Base-by-base conservation (phyloP, 805 yeast species). In the Ogataea pini region DNA sequence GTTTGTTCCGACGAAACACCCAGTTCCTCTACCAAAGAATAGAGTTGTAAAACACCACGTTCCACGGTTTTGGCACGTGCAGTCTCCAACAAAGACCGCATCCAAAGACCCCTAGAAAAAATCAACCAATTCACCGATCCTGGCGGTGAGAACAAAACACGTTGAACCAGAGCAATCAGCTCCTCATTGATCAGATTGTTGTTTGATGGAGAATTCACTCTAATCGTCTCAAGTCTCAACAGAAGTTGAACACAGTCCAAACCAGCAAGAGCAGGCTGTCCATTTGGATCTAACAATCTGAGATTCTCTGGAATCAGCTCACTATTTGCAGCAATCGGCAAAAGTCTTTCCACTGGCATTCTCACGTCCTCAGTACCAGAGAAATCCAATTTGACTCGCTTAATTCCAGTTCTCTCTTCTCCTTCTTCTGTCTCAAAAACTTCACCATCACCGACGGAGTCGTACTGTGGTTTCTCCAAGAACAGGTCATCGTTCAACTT, bases 11-110 rank as follows among this genome's bases (percentile, higher is more conserved):
- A 60, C 48, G 82, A 78, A 48, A 83, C 76, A 2, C 92, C 96
- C 20, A 89, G 72, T 64, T 91, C 97, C 61, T 90, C 96, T 22
- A 91, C 94, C 36, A 94, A 72, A 3, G 96, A 84, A 46, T 91
- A 92, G 85, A 94, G 83, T 68, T 94, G 99, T 44, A 94, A 72
- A 4, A 91, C 83, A 43, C 98, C 98, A 64, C 99, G 78, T 69
- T 94, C 98, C 19, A 92, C 85, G 1, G 97, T 92, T 62, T 86
- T 83, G 1, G 96, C 82, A 55, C 82, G 83, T 42, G 77, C 75
- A 0, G 96, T 79, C 64, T 94, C 99, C 31, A 91, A 71, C 17
- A 87, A 59, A 7, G 97, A 89, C 64, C 98, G 79, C 60, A 85
- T 87, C 97, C 97, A 94, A 37, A 94, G 71, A 0, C 96, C 86